Base-by-base conservation (phyloP, 345 rosid species). In the Eucalyptus melliodora region DNA sequence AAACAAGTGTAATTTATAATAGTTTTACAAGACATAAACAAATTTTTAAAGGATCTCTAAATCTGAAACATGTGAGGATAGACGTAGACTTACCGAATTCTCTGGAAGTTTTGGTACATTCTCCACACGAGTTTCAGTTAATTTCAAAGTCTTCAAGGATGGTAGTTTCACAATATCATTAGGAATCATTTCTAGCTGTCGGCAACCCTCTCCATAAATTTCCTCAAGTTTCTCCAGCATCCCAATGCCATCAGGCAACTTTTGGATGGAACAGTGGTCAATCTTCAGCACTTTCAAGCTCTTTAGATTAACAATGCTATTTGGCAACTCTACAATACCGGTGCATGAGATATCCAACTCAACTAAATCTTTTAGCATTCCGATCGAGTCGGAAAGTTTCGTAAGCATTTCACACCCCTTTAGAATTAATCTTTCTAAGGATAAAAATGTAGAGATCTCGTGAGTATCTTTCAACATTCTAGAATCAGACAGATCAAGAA, bases 191-290 rank as follows among this genome's bases (percentile, higher is more conserved):
- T n/a, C 19, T 65, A 65, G 34, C 37, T 2, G 6, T 6, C 2
- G 4, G 11, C 40, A n/a, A 65, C 15, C 77, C 0, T 5, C 19
- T n/a, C 77, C 77, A 65, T 16, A 15, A 8, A 65, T 65, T 31
- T n/a, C 19, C 19, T 65, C 77, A 8, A 65, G 77, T 15, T 65
- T n/a, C 40, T n/a, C 77, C 9, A 65, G 4, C 77, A n/a, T n/a
- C 6, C 77, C 40, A 16, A 65, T 65, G 3, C 3, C 5, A 37
- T 65, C 37, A 5, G 77, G 77, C 16, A 65, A n/a, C 9, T 65
- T n/a, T n/a, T 15, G 21, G 2, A 65, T 65, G 40, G 1, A 5
- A 65, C 77, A n/a, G 1, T 1, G 0, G 11, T 4, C 9, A 9
- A 65, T 7, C 17, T 15, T n/a, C 77, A 65, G 30, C 37, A 65